A percentile compares a stretch with the other conserved stretches of the same genome.
phyloP scores from a whole-genome alignment of 305 asterid species.

The Fraxinus ornus region DNA sequence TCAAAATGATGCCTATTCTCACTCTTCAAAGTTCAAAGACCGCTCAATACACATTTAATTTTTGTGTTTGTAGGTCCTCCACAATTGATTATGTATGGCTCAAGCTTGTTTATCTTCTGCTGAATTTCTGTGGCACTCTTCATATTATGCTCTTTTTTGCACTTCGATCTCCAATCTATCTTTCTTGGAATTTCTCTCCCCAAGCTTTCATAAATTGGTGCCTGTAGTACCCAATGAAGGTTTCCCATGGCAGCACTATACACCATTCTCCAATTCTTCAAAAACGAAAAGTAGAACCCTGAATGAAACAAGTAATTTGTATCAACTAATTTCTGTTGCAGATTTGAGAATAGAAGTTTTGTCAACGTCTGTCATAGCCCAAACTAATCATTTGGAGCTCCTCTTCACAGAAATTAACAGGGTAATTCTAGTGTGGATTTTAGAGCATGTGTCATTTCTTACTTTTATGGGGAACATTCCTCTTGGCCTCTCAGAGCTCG shows the following conservation, averaged over 20 bases:
- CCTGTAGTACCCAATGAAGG: neutral
- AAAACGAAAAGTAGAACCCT: neutral
- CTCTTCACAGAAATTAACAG: neutral
- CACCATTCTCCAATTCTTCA: neutral
- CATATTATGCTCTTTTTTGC: neutral
- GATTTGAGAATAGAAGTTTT: neutral
- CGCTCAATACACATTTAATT: neutral
- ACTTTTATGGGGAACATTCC: neutral
- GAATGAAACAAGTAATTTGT: conserved; percentile 1
- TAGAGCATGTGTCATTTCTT: neutral
- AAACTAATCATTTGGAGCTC: neutral
- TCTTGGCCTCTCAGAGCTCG: neutral
- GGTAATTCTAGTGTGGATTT: neutral
- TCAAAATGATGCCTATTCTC: neutral
- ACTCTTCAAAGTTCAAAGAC: neutral
- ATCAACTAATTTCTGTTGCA: neutral
- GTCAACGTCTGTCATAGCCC: neutral
- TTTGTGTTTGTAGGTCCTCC: neutral
- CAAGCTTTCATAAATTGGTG: neutral
- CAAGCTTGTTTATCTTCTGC: neutral
- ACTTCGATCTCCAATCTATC: neutral
- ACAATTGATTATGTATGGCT: neutral
- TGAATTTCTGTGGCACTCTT: neutral
- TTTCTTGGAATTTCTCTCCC: neutral
- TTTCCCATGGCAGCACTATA: neutral